phyloP scores from a whole-genome alignment of 495 filamentous ascomycete species.

The Xylaria castorea region DNA sequence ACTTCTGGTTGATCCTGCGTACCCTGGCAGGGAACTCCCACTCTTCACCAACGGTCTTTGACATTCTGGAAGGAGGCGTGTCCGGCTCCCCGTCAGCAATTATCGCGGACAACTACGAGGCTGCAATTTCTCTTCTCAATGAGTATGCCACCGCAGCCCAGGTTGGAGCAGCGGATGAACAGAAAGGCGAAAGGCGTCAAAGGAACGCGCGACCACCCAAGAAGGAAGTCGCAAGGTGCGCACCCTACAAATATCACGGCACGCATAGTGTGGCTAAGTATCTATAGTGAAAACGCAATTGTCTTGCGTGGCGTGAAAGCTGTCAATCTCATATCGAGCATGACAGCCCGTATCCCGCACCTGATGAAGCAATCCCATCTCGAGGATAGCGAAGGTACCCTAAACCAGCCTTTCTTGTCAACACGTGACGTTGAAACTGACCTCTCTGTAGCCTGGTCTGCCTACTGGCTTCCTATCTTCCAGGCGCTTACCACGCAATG shows the following conservation, averaged over 20 bases:
- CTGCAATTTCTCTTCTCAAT: constrained; percentile 80
- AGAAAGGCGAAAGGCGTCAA: constrained; percentile 73
- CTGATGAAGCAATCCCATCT: constrained; percentile 93
- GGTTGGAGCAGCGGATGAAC: constrained; percentile 79
- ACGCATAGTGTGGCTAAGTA: constrained; percentile 30
- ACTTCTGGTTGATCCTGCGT: constrained; percentile 94
- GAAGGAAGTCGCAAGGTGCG: constrained; percentile 66
- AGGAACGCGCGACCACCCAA: constrained; percentile 56
- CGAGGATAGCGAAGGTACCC: constrained; percentile 79
- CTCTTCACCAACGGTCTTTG: constrained; percentile 78
- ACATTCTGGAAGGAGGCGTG: constrained; percentile 77
- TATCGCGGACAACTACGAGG: constrained; percentile 94
- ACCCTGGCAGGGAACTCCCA: constrained; percentile 71
- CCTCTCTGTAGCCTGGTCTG: constrained; percentile 78
- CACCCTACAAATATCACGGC: not conserved
- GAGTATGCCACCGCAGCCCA: constrained; percentile 88
- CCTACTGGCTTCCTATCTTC: constrained; percentile 98
- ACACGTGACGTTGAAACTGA: constrained; percentile 31
- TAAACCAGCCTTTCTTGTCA: constrained; percentile 24
- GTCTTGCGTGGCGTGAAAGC: constrained; percentile 82
- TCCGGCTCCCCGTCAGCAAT: constrained; percentile 72
- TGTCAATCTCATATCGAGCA: constrained; percentile 75
- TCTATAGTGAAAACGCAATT: constrained; percentile 68
- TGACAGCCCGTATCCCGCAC: constrained; percentile 80
- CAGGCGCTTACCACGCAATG: constrained; percentile 86